phyloP scores from a whole-genome alignment of 768 basidiomycete genomes.

The Filobasidium wieringae region DNA sequence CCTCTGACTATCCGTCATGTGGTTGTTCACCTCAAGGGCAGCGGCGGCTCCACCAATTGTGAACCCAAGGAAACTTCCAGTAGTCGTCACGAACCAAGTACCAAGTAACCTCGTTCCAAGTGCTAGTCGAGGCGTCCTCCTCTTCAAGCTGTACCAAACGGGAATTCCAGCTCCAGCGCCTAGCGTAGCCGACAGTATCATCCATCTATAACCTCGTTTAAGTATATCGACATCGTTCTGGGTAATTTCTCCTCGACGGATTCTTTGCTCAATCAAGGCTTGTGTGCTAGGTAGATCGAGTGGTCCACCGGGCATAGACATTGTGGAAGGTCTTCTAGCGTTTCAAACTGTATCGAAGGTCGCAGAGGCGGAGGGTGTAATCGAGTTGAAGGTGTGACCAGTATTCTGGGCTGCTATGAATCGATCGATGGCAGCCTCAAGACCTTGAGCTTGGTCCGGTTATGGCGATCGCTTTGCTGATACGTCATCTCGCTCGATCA shows the following conservation, averaged over 20 bases:
- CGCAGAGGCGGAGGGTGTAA: too few relatives aligned
- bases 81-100: background rate
- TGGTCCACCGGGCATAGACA: conserved; percentile 5
- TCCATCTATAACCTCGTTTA: conserved; percentile 22
- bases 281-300: conserved; percentile 7
- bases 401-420: too few relatives aligned
- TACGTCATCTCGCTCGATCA: too few relatives aligned
- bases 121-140: conserved; percentile 13
- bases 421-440: too few relatives aligned
- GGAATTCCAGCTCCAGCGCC: conserved; percentile 15
- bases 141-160: conserved; percentile 11
- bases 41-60: conserved; percentile 23
- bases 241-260: conserved; percentile 17
- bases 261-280: conserved; percentile 2
- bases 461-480: too few relatives aligned
- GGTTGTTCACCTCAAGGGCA: conserved; percentile 22
- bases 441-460: too few relatives aligned
- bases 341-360: too few relatives aligned
- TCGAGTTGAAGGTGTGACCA: too few relatives aligned
- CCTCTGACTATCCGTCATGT: conserved; percentile 25
- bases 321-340: too few relatives aligned
- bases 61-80: conserved; percentile 23
- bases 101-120: conserved; percentile 1
- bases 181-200: conserved; percentile 15
- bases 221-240: conserved; percentile 26